These are phyloP conservation scores for Hansenula lynferdii DNA, from an alignment of 1,139 yeast genomes.

Conservation along the genomic window DNA sequence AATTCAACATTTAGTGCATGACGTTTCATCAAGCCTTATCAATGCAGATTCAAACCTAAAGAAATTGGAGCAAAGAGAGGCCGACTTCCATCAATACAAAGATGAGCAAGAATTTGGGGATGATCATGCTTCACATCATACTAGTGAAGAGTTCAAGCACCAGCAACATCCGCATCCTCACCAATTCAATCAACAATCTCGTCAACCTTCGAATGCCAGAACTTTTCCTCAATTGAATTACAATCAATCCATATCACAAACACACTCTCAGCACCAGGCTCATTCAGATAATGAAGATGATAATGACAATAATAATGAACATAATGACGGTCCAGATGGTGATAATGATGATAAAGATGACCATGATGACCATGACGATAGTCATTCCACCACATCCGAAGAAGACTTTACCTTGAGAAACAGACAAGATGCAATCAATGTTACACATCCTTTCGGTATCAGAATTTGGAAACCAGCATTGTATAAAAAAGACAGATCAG, in stretches of 20 bases:
- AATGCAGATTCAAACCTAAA: constrained; percentile 22
- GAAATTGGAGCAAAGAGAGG: constrained; percentile 19
- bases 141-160: neutral
- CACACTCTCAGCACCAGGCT: constrained; percentile 1
- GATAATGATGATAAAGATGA: constrained; percentile 17
- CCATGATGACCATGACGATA: constrained; percentile 31
- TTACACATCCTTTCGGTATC: constrained; percentile 97
- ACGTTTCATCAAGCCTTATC: constrained; percentile 14
- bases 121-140: neutral
- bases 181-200: constrained; percentile 5
- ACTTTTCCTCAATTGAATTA: constrained; percentile 2
- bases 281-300: constrained; percentile 15
- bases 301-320: constrained; percentile 9
- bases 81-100: constrained; percentile 10
- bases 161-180: constrained; percentile 6
- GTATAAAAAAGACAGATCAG: constrained; percentile 89
- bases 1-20: constrained; percentile 9
- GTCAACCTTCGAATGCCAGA: constrained; percentile 1
- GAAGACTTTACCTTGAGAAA: constrained; percentile 90
- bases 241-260: neutral
- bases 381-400: constrained; percentile 46
- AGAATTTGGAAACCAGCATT: constrained; percentile 98
- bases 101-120: constrained; percentile 5
- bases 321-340: constrained; percentile 18
- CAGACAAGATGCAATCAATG: constrained; percentile 92